These are phyloP conservation scores for Colletotrichum godetiae DNA, from an alignment of 2,329 filamentous ascomycete genomes.

Conservation along the genomic window DNA sequence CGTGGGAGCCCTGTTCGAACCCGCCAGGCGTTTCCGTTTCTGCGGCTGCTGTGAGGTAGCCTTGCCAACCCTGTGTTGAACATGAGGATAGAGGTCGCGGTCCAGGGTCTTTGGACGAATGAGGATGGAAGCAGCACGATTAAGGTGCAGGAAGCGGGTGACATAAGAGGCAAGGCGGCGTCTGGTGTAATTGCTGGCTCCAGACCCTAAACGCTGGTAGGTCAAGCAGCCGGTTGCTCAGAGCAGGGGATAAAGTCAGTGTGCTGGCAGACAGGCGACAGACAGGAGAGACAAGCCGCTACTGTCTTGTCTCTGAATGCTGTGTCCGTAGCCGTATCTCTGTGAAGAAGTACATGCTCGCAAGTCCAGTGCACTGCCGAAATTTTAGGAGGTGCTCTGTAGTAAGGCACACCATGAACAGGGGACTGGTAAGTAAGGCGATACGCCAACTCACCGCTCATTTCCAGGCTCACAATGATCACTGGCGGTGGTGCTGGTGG, in stretches of 20 bases:
- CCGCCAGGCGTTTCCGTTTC: conserved; percentile 27
- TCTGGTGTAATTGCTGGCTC: conserved; percentile 14
- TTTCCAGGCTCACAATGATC: conserved; percentile 18
- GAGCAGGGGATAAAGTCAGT: conserved; percentile 23
- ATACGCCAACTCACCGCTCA: conserved; percentile 36
- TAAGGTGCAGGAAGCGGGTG: conserved; percentile 27
- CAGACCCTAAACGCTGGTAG: conserved; percentile 16
- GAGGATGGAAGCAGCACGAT: conserved; percentile 27
- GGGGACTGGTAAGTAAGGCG: conserved; percentile 18
- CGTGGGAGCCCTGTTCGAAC: conserved; percentile 29
- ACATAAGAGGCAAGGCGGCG: conserved; percentile 29
- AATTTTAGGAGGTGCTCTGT: conserved; percentile 6
- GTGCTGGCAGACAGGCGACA: conserved; percentile 27
- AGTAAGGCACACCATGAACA: conserved; percentile 1
- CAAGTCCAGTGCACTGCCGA: background rate
- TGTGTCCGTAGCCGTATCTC: background rate
- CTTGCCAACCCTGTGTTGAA: conserved; percentile 30
- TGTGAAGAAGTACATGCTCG: background rate
- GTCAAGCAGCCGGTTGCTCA: conserved; percentile 16
- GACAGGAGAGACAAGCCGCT: conserved; percentile 24
- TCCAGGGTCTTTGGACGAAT: conserved; percentile 18
- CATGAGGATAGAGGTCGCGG: conserved; percentile 7
- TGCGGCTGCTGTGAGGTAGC: conserved; percentile 25
- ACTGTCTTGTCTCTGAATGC: background rate
- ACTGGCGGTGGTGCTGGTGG: background rate